A percentile compares a stretch with the other conserved stretches of the same genome.
Conservation (phyloP, 306 rosid species). For the Cucurbita pepo region DNA sequence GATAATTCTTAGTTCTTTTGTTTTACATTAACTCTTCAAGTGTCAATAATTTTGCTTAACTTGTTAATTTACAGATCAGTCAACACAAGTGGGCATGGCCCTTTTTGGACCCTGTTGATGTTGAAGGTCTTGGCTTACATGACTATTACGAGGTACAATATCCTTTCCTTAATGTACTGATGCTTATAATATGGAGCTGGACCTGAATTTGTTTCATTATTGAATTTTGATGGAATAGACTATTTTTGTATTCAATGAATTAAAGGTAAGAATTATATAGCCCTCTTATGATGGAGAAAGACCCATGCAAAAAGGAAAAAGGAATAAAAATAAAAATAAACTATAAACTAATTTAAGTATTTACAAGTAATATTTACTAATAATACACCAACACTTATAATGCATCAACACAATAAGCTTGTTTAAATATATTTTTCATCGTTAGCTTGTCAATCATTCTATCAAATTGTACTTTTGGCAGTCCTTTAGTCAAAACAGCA, state of each 20-base stretch:
- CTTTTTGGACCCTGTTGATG: slow-evolving; percentile 90
- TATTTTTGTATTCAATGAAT: neutral
- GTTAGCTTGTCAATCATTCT: neutral
- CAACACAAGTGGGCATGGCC: slow-evolving; percentile 88
- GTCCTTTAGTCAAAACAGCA: neutral
- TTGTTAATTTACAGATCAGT: slow-evolving; percentile 24
- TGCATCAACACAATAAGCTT: neutral
- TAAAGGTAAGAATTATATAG: neutral
- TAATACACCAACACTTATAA: neutral
- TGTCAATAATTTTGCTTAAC: slow-evolving; percentile 10
- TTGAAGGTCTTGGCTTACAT: slow-evolving; percentile 68
- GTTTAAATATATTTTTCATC: neutral
- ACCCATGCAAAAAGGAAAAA: neutral
- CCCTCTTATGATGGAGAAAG: neutral
- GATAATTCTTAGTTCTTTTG: neutral
- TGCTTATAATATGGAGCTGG: neutral
- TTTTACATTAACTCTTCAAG: slow-evolving; percentile 6
- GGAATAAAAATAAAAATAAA: too few species aligned
- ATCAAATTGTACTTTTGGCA: neutral
- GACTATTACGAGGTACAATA: slow-evolving; percentile 64
- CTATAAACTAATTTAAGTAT: neutral
- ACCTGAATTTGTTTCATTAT: neutral
- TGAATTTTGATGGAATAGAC: neutral
- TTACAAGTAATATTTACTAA: neutral
- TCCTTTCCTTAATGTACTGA: neutral